These are phyloP conservation scores for Beauveria bassiana DNA, from an alignment of 2,329 filamentous ascomycete genomes.

Conservation along the genomic window DNA sequence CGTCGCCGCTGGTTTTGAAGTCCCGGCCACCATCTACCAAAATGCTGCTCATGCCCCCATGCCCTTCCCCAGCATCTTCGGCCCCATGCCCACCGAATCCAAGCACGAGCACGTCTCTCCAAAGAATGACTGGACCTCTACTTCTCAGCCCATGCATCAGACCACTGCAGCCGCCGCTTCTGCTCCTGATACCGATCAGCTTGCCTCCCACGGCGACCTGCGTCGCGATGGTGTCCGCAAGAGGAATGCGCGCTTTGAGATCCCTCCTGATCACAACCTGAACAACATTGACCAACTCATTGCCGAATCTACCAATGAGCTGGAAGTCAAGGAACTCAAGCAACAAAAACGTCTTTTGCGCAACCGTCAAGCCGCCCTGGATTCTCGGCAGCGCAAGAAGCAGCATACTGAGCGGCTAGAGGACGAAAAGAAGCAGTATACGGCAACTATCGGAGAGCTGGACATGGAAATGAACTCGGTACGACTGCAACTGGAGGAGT, in stretches of 20 bases:
- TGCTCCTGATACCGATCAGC: constrained; percentile 50
- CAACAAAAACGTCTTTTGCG: constrained; percentile 91
- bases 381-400: constrained; percentile 96
- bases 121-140: constrained; percentile 50
- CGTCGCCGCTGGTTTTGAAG: constrained; percentile 48
- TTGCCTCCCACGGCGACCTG: constrained; percentile 69
- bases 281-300: constrained; percentile 94
- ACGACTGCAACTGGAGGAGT: constrained; percentile 61
- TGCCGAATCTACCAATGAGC: constrained; percentile 76
- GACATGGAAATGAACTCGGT: constrained; percentile 69
- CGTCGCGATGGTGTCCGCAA: constrained; percentile 86
- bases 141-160: constrained; percentile 45
- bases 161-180: constrained; percentile 36
- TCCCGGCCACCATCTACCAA: constrained; percentile 45
- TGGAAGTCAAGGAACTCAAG: constrained; percentile 96
- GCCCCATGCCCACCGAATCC: constrained; percentile 42
- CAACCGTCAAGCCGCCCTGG: constrained; percentile 93
- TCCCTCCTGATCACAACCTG: constrained; percentile 86
- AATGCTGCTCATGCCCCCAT: constrained; percentile 44
- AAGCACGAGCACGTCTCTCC: constrained; percentile 32
- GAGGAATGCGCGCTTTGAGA: constrained; percentile 98
- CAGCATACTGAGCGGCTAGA: constrained; percentile 94
- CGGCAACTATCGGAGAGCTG: constrained; percentile 64
- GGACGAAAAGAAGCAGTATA: constrained; percentile 91
- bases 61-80: constrained; percentile 50